Conservation (phyloP, 108 stramenopile species). For the Pseudonitzschia delicatissima region DNA sequence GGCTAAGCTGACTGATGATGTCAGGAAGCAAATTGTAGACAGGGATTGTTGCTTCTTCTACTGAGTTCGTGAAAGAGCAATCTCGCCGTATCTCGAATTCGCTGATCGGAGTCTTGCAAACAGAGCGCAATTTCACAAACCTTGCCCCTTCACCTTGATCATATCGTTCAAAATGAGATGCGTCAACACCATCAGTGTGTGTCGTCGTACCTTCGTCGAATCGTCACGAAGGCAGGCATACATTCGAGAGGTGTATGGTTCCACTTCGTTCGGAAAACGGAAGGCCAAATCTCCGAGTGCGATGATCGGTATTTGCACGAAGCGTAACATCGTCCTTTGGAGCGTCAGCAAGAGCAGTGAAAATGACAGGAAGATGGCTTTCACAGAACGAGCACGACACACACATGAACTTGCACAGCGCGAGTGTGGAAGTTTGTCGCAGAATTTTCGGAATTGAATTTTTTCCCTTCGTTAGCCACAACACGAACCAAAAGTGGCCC, state of each 20-base stretch:
- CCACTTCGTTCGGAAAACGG: conserved; percentile 97
- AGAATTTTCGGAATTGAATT: conserved; percentile 66
- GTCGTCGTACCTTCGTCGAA: conserved; percentile 84
- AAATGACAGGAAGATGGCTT: conserved; percentile 87
- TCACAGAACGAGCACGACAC: conserved; percentile 91
- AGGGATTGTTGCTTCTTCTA: conserved; percentile 91
- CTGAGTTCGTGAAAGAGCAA: conserved; percentile 93
- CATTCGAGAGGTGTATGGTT: conserved; percentile 93
- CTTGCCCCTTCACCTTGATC: conserved; percentile 97
- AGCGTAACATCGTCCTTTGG: conserved; percentile 72
- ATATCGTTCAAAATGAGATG: conserved; percentile 98
- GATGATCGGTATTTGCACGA: conserved; percentile 91
- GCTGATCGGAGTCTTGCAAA: conserved; percentile 77
- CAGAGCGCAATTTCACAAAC: conserved; percentile 94
- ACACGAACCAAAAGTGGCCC: conserved; percentile 81
- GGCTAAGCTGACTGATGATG: conserved; percentile 91
- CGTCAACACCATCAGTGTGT: conserved; percentile 95
- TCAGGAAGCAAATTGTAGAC: conserved; percentile 99
- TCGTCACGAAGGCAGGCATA: conserved; percentile 94
- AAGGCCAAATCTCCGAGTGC: conserved; percentile 96
- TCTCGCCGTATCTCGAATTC: conserved; percentile 89
- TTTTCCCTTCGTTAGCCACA: conserved; percentile 79
- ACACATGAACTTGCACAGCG: conserved; percentile 92
- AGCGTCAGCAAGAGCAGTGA: conserved; percentile 85
- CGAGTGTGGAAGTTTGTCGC: conserved; percentile 79